These are phyloP conservation scores for Dichomitus squalens DNA, from an alignment of 1,284 basidiomycete species.

Conservation along the genomic window DNA sequence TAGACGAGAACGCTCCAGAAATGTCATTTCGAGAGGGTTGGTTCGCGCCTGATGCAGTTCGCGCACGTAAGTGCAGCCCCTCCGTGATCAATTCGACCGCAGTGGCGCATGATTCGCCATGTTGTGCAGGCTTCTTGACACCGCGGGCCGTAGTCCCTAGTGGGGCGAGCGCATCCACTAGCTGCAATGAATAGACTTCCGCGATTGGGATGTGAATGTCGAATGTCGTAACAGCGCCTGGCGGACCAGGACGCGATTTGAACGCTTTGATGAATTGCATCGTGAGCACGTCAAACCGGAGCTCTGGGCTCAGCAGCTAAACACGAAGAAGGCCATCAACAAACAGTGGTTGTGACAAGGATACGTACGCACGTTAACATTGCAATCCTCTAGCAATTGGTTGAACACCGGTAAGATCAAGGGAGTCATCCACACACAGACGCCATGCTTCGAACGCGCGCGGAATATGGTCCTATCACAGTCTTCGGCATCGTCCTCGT, in stretches of 20 bases:
- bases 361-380: conserved; percentile 22
- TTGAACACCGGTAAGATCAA: conserved; percentile 25
- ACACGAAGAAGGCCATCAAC: neutral
- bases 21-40: neutral
- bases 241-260: neutral
- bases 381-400: conserved; percentile 23
- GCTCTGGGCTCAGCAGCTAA: conserved; percentile 32
- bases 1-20: conserved; percentile 6
- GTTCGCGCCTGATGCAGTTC: neutral
- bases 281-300: conserved; percentile 33
- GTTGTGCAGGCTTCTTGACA: neutral
- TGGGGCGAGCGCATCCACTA: neutral
- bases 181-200: conserved; percentile 22
- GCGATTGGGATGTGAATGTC: conserved; percentile 24
- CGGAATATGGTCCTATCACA: conserved; percentile 23
- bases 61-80: conserved; percentile 5
- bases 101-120: conserved; percentile 8
- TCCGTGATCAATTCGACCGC: conserved; percentile 6
- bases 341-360: neutral
- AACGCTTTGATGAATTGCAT: conserved; percentile 25
- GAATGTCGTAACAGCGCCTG: conserved; percentile 9
- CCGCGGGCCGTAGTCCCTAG: neutral
- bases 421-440: conserved; percentile 27
- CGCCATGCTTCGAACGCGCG: conserved; percentile 18
- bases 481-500: conserved; percentile 7